These are phyloP conservation scores for Colletotrichum orchidophilum DNA, from an alignment of 2,329 filamentous ascomycete genomes.

Conservation along the genomic window DNA sequence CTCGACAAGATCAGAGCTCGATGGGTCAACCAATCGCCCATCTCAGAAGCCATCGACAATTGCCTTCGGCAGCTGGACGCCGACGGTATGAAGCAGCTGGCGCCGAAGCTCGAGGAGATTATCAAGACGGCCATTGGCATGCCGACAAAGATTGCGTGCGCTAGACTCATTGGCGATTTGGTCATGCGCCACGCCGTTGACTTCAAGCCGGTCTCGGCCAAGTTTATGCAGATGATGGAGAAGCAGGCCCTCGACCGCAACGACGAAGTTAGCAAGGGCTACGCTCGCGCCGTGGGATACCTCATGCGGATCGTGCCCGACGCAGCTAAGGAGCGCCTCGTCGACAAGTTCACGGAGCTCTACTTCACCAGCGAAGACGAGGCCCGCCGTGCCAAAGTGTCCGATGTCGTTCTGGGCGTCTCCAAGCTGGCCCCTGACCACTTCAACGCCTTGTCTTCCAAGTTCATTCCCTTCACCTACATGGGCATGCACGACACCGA, in stretches of 20 bases:
- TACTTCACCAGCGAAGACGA: constrained; percentile 89
- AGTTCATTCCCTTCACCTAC: constrained; percentile 87
- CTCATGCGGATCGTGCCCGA: constrained; percentile 71
- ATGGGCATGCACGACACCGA: constrained; percentile 87
- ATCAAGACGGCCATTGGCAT: constrained; percentile 90
- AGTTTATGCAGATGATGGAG: constrained; percentile 80
- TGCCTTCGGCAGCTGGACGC: constrained; percentile 87
- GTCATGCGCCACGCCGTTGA: constrained; percentile 81
- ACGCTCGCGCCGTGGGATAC: constrained; percentile 88
- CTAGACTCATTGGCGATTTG: constrained; percentile 83
- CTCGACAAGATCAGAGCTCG: constrained; percentile 88
- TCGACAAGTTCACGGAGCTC: constrained; percentile 66
- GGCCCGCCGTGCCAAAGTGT: constrained; percentile 75
- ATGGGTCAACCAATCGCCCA: constrained; percentile 84
- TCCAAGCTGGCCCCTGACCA: constrained; percentile 90
- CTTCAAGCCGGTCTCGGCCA: constrained; percentile 78
- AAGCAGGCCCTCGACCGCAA: constrained; percentile 91
- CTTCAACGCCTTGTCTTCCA: constrained; percentile 79
- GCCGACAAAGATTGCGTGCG: constrained; percentile 93
- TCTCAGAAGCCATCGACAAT: constrained; percentile 92
- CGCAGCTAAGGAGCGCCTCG: constrained; percentile 60
- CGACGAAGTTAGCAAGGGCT: constrained; percentile 90
- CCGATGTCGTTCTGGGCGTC: constrained; percentile 83
- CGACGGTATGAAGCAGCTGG: constrained; percentile 77
- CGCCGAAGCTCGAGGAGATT: constrained; percentile 76